These are phyloP conservation scores for Helianthus annuus DNA, from an alignment of 129 eudicot species.

Conservation along the genomic window HanXRQr2.0-SUNRISE NC_035447.2:24819909-24820408, in stretches of 20 bases:
- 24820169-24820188: not conserved
- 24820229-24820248: constrained; percentile 64
- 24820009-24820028: constrained; percentile 27
- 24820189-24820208: not conserved
- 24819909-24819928: constrained; percentile 39
- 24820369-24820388: constrained; percentile 57
- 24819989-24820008: constrained; percentile 16
- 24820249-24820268: constrained; percentile 45
- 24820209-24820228: constrained; percentile 44
- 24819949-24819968: constrained; percentile 42
- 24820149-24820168: not conserved
- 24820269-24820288: constrained; percentile 72
- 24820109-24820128: constrained; percentile 67
- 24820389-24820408: constrained; percentile 57
- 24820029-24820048: constrained; percentile 67
- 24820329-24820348: constrained; percentile 53
- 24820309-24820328: constrained; percentile 50
- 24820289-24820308: constrained; percentile 60
- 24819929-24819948: constrained; percentile 38
- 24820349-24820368: constrained; percentile 84
- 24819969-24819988: constrained; percentile 43
- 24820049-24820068: constrained; percentile 91
- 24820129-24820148: constrained; percentile 5
- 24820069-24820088: constrained; percentile 94
- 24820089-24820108: constrained; percentile 88